These are phyloP conservation scores for carrot (Daucus carota) DNA, from an alignment of 129 eudicot species.

Conservation along the genomic window DH1_v3.0 NC_030381.2:39014501-39015000, in stretches of 20 bases:
- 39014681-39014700: no score
- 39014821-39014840: background rate
- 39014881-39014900: constrained; percentile 97
- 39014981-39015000: constrained; percentile 87
- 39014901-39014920: constrained; percentile 95
- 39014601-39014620: background rate
- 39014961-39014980: constrained; percentile 89
- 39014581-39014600: background rate
- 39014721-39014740: background rate
- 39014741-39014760: background rate
- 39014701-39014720: no score
- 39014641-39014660: background rate
- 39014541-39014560: background rate
- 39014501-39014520: background rate
- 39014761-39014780: background rate
- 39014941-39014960: constrained; percentile 96
- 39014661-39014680: background rate
- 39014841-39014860: background rate
- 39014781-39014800: background rate
- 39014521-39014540: background rate
- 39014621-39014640: background rate
- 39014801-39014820: background rate
- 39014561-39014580: no score
- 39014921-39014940: constrained; percentile 95
- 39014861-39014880: constrained; percentile 79